Evolutionary conservation across 768 basidiomycete species (phyloP), one percentile per base, ranked within the genome.

Genomic region (Russula abietina): DNA sequence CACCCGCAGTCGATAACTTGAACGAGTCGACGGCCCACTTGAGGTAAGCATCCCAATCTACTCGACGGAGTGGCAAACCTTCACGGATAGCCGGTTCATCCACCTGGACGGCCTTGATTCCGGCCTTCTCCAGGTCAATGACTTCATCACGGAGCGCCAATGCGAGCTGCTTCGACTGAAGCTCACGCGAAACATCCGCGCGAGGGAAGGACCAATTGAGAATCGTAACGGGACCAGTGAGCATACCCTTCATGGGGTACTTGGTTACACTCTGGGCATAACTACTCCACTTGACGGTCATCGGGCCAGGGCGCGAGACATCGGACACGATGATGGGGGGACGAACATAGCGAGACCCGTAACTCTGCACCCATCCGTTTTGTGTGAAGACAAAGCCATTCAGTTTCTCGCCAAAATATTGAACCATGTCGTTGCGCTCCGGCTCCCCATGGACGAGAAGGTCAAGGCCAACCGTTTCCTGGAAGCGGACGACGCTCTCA

Each of bases 151-250:
- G 94, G 73, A 99, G 92, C 60, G 97, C 89, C 67, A 99, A 84
- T 60, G 97, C 97, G 68, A 99, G 86, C 76, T 99, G 97, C 82
- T 95, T 93, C 74, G 93, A 94, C 80, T 99, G 97, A 68, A 95
- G 76, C 78, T 98, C 96, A 73, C 92, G 91, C 59, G 89, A 85
- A 69, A 98, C 89, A 74, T 99, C 97, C 68, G 93, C 93, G 76
- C 97, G 96, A 72, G 97, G 97, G 95, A 99, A 99, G 38, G 97
- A 98, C 97, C 97, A 99, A 84, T 98, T 98, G 77, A 98, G 86
- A 78, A 99, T 97, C 65, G 93, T 94, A 75, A 98, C 95, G 22
- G 94, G 95, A 67, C 96, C 96, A 60, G 96, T 95, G 60, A 98
- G 82, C 97, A 98, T 98, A 69, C 96, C 96, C 87, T 99, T 99